phyloP scores from a whole-genome alignment of 1,284 basidiomycete genomes.

The Schizopora paradoxa region DNA sequence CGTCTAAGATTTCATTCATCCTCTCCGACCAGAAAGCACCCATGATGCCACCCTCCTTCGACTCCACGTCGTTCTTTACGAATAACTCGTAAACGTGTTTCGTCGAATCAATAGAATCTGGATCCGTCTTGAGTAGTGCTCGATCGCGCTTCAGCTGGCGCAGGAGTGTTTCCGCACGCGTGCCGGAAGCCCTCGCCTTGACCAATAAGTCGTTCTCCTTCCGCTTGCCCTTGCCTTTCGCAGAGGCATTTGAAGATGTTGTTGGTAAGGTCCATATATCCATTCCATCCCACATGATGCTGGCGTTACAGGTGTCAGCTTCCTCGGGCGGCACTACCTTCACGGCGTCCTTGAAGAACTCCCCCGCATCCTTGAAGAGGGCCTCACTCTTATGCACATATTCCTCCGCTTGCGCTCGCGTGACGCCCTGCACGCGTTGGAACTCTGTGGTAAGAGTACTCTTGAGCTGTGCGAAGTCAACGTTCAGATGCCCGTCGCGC shows the following conservation, averaged over 20 bases:
- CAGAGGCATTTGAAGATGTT: constrained; percentile 34
- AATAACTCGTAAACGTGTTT: constrained; percentile 60
- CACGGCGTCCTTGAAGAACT: constrained; percentile 78
- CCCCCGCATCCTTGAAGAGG: constrained; percentile 68
- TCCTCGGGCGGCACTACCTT: constrained; percentile 80
- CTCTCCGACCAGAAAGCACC: constrained; percentile 49
- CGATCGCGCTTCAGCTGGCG: constrained; percentile 72
- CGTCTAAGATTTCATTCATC: constrained; percentile 44
- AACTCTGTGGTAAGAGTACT: constrained; percentile 65
- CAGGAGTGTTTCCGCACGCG: constrained; percentile 75
- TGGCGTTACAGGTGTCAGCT: constrained; percentile 32
- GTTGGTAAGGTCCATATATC: constrained; percentile 74
- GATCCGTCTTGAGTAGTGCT: constrained; percentile 72
- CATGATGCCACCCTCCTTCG: constrained; percentile 52
- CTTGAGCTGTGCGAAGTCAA: constrained; percentile 65
- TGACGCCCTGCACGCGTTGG: constrained; percentile 66
- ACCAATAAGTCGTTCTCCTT: constrained; percentile 34
- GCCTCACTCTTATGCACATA: constrained; percentile 77
- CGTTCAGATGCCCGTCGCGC: constrained; percentile 44
- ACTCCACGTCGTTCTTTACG: constrained; percentile 47
- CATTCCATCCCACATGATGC: constrained; percentile 67
- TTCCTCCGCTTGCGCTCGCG: constrained; percentile 74
- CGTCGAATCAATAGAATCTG: constrained; percentile 52
- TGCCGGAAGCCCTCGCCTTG: constrained; percentile 54
- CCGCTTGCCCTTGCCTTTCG: constrained; percentile 45